Evolutionary conservation across 306 rosid genomes (phyloP), one percentile per base, ranked within the genome.

Genomic region (Oemleria cerasiformis): DNA sequence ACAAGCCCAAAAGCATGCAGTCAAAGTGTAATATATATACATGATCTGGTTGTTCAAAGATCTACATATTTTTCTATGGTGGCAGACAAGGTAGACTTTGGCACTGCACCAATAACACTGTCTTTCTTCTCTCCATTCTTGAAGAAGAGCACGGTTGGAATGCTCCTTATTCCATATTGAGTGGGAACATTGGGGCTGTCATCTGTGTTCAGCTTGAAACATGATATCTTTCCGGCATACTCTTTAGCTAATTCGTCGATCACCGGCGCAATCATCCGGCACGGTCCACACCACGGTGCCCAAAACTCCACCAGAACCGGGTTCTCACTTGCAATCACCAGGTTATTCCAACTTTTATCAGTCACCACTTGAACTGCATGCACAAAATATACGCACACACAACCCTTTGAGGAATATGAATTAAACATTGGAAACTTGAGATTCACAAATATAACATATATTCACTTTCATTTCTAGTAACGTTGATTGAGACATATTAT

Each of bases 271-370:
- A 93, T 93, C 85, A 93, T 91, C 63, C 87, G 78, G 76, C 97
- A 93, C 5, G 97, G 97, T 65, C 97, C 98, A 53, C 98, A 93
- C 97, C 98, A 93, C 42, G 94, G 92, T 40, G 98, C 97, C 98
- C 97, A 91, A 75, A 93, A 93, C 53, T 93, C 97, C 42, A 94
- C 97, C 75, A 94, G 84, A 71, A 89, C 98, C 25, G 97, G 91
- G 42, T 67, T 85, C 41, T 86, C 84, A 79, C 83, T 94, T 43
- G 60, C 87, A 40, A 87, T 75, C 21, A 94, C 98, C 55, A 86
- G 85, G 20, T 75, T 71, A 7, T 85, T 62, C 98, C 98, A 91
- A 85, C 77, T 91, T 43, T 94, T 77, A 42, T 91, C 97, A 20
- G 84, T 86, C 77, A 86, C 97, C 67, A 65, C 97, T 71, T 73